A percentile compares a stretch with the other conserved stretches of the same genome.
Evolutionary conservation across 2,329 filamentous ascomycete species (phyloP).

Genomic region (Stachybotrys chartarum): DNA sequence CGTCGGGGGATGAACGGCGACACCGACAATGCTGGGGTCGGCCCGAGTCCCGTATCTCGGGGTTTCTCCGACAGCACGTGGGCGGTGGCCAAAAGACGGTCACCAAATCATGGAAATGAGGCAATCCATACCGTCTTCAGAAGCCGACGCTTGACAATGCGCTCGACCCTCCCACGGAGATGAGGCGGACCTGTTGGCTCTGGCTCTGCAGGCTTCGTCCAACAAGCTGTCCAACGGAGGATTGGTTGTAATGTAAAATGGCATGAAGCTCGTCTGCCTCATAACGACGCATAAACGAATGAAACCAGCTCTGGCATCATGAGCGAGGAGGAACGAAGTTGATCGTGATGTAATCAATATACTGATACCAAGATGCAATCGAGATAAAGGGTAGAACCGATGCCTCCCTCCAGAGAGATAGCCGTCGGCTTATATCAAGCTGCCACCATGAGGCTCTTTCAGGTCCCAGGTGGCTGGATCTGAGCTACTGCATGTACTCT

Average conservation of each 20-base stretch:
- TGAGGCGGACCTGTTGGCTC: not conserved
- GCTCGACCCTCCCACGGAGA: not conserved
- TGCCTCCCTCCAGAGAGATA: no score
- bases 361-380: no score
- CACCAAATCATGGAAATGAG: not conserved
- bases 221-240: no score
- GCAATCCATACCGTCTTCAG: not conserved
- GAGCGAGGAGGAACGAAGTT: no score
- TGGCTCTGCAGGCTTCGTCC: no score
- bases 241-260: no score
- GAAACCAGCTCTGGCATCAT: no score
- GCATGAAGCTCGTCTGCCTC: no score
- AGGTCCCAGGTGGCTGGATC: constrained; percentile 1
- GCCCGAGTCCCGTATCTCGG: not conserved
- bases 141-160: not conserved
- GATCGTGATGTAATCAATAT: no score
- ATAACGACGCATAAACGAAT: no score
- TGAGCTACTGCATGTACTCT: constrained; percentile 3
- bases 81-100: not conserved
- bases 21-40: not conserved
- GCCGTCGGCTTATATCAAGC: no score
- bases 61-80: not conserved
- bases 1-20: not conserved
- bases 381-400: no score
- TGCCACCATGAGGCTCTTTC: not conserved